A percentile compares a stretch with the other conserved stretches of the same genome.
Evolutionary conservation across 2,329 filamentous ascomycete species (phyloP).

Genomic region (Colletotrichum eremochloae): DNA sequence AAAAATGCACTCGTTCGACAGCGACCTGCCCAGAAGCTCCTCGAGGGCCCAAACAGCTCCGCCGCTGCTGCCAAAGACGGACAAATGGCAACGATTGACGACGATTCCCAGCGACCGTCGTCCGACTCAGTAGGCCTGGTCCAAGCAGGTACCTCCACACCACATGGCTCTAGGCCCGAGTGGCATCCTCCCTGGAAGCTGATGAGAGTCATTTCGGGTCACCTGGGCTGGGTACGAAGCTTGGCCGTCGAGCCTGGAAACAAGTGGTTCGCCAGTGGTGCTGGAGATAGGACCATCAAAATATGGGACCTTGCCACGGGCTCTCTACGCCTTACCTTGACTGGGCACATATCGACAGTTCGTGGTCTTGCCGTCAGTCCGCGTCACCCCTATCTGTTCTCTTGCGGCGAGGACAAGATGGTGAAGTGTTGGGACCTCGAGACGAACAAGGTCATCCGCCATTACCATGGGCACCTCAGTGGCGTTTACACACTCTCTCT

Average conservation of each 20-base stretch:
- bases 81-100: background rate
- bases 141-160: conserved; percentile 39
- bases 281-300: conserved; percentile 97
- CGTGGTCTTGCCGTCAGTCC: conserved; percentile 92
- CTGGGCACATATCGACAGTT: conserved; percentile 94
- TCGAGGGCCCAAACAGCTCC: conserved; percentile 48
- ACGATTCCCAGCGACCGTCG: background rate
- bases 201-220: conserved; percentile 96
- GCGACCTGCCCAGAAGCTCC: conserved; percentile 50
- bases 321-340: conserved; percentile 85
- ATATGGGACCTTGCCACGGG: conserved; percentile 97
- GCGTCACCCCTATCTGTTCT: conserved; percentile 96
- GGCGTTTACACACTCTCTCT: conserved; percentile 94
- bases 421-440: conserved; percentile 99
- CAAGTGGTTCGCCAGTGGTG: conserved; percentile 96
- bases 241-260: conserved; percentile 96
- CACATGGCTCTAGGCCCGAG: conserved; percentile 77
- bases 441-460: conserved; percentile 98
- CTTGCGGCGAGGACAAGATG: conserved; percentile 99
- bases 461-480: conserved; percentile 96
- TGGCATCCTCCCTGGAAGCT: conserved; percentile 99
- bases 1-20: conserved; percentile 66
- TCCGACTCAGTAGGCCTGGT: conserved; percentile 51
- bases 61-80: conserved; percentile 8
- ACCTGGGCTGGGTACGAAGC: conserved; percentile 92